Evolutionary conservation across 2,329 filamentous ascomycete genomes (phyloP).

Genomic region (Paraconiothyrium sp.): DNA sequence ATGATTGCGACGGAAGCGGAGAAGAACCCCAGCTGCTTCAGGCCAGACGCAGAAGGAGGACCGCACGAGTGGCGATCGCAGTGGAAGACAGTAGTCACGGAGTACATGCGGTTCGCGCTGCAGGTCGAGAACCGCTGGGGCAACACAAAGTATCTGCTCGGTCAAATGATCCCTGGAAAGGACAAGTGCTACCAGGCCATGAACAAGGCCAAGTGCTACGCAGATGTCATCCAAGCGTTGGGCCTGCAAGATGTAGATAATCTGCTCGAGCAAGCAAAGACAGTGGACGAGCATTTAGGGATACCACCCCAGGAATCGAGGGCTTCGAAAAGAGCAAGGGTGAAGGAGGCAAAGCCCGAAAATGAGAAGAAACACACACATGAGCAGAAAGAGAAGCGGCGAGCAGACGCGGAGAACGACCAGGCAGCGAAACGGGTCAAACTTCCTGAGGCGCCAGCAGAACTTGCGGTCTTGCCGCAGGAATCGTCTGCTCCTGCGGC

Average conservation of each 20-base stretch:
- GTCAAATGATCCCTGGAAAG: slow-evolving; percentile 87
- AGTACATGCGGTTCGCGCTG: slow-evolving; percentile 77
- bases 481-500: slow-evolving; percentile 31
- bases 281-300: slow-evolving; percentile 71
- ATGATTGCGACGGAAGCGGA: slow-evolving; percentile 98
- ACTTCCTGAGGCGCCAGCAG: slow-evolving; percentile 28
- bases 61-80: slow-evolving; percentile 59
- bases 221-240: slow-evolving; percentile 71
- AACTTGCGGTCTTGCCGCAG: slow-evolving; percentile 21
- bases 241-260: slow-evolving; percentile 71
- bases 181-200: slow-evolving; percentile 69
- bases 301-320: slow-evolving; percentile 64
- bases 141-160: slow-evolving; percentile 92
- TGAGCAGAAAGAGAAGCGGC: slow-evolving; percentile 33
- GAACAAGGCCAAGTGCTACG: slow-evolving; percentile 74
- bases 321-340: slow-evolving; percentile 56
- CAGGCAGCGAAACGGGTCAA: slow-evolving; percentile 41
- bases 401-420: slow-evolving; percentile 26
- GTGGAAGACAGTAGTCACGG: slow-evolving; percentile 80
- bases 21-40: slow-evolving; percentile 89
- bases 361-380: slow-evolving; percentile 21
- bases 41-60: slow-evolving; percentile 73
- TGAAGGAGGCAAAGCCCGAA: slow-evolving; percentile 32
- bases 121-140: slow-evolving; percentile 85
- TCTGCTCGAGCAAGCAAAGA: slow-evolving; percentile 69